phyloP scores from a whole-genome alignment of 345 rosid species.

The Dipteronia dyeriana region DNA sequence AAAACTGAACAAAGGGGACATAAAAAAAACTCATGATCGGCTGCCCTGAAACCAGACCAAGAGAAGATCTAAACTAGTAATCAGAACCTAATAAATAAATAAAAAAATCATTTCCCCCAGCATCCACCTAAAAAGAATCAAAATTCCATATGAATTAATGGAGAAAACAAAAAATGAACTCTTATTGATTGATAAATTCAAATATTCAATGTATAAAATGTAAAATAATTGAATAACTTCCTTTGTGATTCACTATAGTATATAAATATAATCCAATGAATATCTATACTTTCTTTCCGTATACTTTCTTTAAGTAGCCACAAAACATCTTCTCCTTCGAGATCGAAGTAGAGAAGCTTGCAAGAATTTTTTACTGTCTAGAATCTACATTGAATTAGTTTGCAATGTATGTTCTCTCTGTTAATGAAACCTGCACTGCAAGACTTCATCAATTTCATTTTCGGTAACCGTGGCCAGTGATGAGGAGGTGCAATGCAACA shows the following conservation, averaged over 20 bases:
- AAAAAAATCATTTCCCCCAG: too few species aligned
- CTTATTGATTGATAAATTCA: neutral
- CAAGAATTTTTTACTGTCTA: neutral
- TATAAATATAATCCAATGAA: neutral
- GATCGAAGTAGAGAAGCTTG: neutral
- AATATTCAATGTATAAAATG: neutral
- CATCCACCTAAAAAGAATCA: too few species aligned
- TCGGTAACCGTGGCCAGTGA: neutral
- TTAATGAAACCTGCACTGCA: constrained; percentile 20
- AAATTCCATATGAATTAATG: too few species aligned
- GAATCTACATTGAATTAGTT: neutral
- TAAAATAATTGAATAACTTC: neutral
- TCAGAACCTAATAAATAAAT: too few species aligned
- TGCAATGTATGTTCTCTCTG: neutral
- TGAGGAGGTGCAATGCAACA: neutral
- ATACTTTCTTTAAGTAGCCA: neutral
- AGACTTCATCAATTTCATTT: neutral
- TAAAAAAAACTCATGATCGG: too few species aligned
- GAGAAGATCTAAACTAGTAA: too few species aligned
- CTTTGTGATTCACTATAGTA: neutral
- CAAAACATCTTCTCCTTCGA: neutral
- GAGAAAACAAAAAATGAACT: neutral
- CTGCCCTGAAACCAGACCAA: too few species aligned
- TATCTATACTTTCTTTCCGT: neutral
- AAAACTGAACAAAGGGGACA: too few species aligned